Base-by-base conservation (phyloP, 2,329 filamentous ascomycete species). In the Stachybotrys chartarum region DNA sequence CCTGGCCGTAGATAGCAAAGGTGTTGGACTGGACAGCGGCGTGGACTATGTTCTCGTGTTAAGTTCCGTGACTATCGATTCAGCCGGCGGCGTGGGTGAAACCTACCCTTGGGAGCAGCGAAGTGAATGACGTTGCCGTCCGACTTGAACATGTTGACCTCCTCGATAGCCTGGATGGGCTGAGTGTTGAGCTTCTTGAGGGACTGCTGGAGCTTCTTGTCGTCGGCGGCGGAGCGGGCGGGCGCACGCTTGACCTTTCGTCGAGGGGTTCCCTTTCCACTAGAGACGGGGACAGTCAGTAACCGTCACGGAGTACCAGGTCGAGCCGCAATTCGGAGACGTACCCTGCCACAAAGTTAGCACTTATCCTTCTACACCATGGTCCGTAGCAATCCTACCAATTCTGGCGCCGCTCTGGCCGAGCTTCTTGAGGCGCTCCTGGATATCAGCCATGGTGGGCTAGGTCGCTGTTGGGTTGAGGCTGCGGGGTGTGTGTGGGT, bases 101-200 rank as follows among this genome's bases (percentile, higher is more conserved):
- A 80, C 84, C 72, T 79, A 97, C 94, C 94, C 84, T 97, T 97
- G 68, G 94, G 94, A 71, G 90, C 90, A 69, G 91, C 88, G 75
- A 99, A 99, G 85, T 99, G 94, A 72, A 99, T 97, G 76, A 99
- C 94, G 77, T 99, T 99, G 77, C 94, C 94, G 75, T 99, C 94
- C 74, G 90, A 88, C 89, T 99, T 99, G 88, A 99, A 99, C 94
- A 99, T 99, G 88, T 99, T 99, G 76, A 99, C 94, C 83, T 99
- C 94, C 86, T 99, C 94, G 70, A 99, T 99, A 64, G 90, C 91
- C 82, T 96, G 92, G 78, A 99, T 97, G 70, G 94, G 94, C 85
- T 99, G 94, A 58, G 96, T 93, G 79, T 97, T 97, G 76, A 99
- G 86, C 88, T 99, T 99, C 90, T 99, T 99, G 65, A 99, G 84